Percentiles rank a stretch among this genome's conserved stretches.
Evolutionary conservation across 805 yeast species (phyloP).

Genomic region (Maudiozyma bulderi): DNA sequence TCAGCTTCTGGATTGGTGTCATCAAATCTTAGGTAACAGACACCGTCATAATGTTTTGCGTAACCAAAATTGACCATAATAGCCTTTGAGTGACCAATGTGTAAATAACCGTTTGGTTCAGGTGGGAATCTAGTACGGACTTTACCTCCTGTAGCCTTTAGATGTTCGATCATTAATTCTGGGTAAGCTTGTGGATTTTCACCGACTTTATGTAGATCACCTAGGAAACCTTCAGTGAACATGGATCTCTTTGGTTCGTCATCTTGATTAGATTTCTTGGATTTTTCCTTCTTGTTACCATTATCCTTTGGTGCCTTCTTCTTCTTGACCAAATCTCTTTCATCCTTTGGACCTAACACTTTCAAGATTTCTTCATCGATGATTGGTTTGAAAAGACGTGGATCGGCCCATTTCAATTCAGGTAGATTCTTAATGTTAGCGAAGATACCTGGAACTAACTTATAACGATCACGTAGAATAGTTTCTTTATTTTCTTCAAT

Average conservation of each 20-base stretch:
- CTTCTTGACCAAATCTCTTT: conserved; percentile 75
- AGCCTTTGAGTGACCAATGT: conserved; percentile 97
- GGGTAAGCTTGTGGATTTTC: conserved; percentile 88
- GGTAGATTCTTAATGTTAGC: conserved; percentile 69
- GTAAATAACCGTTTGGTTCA: conserved; percentile 98
- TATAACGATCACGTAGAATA: conserved; percentile 66
- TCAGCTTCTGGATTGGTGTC: conserved; percentile 99
- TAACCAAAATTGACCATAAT: conserved; percentile 97
- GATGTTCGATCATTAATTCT: conserved; percentile 72
- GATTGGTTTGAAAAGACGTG: conserved; percentile 74
- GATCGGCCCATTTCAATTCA: conserved; percentile 84
- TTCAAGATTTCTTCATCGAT: conserved; percentile 70
- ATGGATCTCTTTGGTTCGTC: conserved; percentile 46
- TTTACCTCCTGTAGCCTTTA: conserved; percentile 65
- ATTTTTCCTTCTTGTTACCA: conserved; percentile 12
- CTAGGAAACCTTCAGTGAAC: conserved; percentile 93
- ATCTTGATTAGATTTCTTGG: conserved; percentile 14
- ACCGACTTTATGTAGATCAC: conserved; percentile 90
- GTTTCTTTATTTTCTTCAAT: conserved; percentile 49
- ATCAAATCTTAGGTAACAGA: conserved; percentile 87
- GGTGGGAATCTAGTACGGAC: conserved; percentile 94
- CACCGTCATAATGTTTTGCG: conserved; percentile 78
- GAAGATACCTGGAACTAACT: conserved; percentile 63
- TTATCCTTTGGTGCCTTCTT: conserved; percentile 38
- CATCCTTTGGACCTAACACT: conserved; percentile 89